Evolutionary conservation across 202 grass and related monocot genomes (phyloP).

Genomic region (Saccharum hybrid): DNA sequence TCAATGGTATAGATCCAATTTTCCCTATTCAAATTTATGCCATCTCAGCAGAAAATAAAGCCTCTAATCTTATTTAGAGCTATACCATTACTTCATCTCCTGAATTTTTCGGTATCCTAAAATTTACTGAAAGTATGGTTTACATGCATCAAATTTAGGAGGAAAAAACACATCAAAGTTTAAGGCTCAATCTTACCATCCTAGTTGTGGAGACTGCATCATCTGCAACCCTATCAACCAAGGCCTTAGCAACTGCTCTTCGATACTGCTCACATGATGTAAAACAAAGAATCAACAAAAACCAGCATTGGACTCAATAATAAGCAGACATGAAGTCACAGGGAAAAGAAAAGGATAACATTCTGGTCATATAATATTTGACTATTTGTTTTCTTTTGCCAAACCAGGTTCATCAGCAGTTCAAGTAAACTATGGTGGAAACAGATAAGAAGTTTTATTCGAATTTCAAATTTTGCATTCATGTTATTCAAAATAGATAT

Average conservation of each 20-base stretch:
- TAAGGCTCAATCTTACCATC: constrained; percentile 58
- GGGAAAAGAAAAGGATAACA: background rate
- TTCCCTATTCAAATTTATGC: constrained; percentile 17
- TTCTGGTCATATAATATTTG: background rate
- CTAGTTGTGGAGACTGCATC: constrained; percentile 68
- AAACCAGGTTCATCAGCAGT: constrained; percentile 13
- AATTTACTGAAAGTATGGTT: background rate
- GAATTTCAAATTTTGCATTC: constrained; percentile 21
- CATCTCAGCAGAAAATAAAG: constrained; percentile 24
- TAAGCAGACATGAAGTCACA: background rate
- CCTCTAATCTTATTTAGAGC: background rate
- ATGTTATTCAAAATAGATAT: constrained; percentile 30
- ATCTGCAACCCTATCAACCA: constrained; percentile 88
- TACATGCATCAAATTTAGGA: background rate
- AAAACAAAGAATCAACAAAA: constrained; percentile 35
- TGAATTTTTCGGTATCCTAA: background rate
- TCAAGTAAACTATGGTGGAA: background rate
- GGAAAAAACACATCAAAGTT: background rate
- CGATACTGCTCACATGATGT: constrained; percentile 67
- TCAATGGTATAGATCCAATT: too few species aligned
- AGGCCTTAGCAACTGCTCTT: constrained; percentile 92
- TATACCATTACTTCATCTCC: background rate
- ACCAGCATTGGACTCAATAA: background rate
- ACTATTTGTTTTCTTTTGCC: constrained; percentile 17
- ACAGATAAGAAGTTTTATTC: background rate